phyloP scores from a whole-genome alignment of 1,284 basidiomycete genomes.

The Boletus smithii region DNA sequence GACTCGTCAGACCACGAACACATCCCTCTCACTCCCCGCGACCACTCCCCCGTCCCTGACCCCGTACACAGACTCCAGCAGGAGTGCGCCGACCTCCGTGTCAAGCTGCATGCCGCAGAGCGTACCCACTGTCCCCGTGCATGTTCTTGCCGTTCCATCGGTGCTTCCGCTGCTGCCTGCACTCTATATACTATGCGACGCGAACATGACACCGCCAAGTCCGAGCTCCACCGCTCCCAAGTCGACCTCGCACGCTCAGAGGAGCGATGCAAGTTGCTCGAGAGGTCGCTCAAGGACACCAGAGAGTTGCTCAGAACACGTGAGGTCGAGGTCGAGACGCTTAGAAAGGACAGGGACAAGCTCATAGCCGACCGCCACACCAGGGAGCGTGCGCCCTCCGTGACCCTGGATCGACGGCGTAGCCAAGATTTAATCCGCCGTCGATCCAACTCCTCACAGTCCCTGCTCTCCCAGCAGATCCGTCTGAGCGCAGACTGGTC shows the following conservation, averaged over 20 bases:
- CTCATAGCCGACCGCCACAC: slow-evolving; percentile 26
- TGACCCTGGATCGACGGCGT: slow-evolving; percentile 22
- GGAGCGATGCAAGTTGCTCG: slow-evolving; percentile 58
- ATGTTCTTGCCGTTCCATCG: slow-evolving; percentile 38
- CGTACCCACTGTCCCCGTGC: slow-evolving; percentile 33
- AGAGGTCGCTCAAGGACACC: slow-evolving; percentile 54
- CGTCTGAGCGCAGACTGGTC: slow-evolving; percentile 35
- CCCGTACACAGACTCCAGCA: slow-evolving; percentile 19
- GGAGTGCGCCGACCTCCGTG: slow-evolving; percentile 38
- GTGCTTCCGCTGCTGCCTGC: slow-evolving; percentile 30
- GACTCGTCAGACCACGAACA: slow-evolving; percentile 23
- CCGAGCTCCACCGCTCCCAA: slow-evolving; percentile 53
- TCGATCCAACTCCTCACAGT: slow-evolving; percentile 31
- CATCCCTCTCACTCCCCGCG: slow-evolving; percentile 26
- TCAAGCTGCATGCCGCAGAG: slow-evolving; percentile 47
- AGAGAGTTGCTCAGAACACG: slow-evolving; percentile 45
- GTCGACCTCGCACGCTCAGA: slow-evolving; percentile 52
- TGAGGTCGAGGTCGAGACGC: slow-evolving; percentile 54
- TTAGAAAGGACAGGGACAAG: slow-evolving; percentile 45
- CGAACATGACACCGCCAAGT: slow-evolving; percentile 53
- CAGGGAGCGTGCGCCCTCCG: slow-evolving; percentile 26
- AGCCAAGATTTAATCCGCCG: slow-evolving; percentile 30
- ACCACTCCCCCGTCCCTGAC: slow-evolving; percentile 27
- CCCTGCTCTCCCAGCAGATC: slow-evolving; percentile 30
- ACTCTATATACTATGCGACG: slow-evolving; percentile 49